Conservation (phyloP, 192 early-diverging fungal genomes). For the Umbelopsis isabellina region DNA sequence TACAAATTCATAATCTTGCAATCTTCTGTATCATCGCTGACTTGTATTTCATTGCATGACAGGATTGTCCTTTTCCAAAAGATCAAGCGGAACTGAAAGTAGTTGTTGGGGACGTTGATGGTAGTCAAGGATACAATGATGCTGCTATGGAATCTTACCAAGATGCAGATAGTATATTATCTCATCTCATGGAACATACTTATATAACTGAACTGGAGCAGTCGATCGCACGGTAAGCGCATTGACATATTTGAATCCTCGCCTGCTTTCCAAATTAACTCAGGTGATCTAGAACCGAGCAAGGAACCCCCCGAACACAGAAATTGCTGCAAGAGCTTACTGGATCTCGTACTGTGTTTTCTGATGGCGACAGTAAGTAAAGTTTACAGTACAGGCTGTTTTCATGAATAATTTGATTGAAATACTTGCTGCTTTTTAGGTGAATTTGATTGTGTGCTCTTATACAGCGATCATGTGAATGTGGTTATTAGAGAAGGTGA, state of each 20-base stretch:
- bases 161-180: constrained; percentile 49
- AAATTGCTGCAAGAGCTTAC: constrained; percentile 54
- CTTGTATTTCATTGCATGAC: neutral
- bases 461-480: constrained; percentile 15
- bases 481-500: constrained; percentile 1
- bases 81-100: constrained; percentile 40
- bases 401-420: neutral
- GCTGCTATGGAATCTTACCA: constrained; percentile 54
- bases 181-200: constrained; percentile 53
- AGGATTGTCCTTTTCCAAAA: constrained; percentile 8
- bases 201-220: constrained; percentile 44
- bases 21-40: neutral
- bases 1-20: no score
- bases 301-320: constrained; percentile 3
- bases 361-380: neutral
- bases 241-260: no score
- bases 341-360: constrained; percentile 50
- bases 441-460: constrained; percentile 6
- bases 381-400: neutral
- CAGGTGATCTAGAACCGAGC: neutral
- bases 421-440: neutral
- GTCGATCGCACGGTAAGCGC: neutral
- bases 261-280: neutral
- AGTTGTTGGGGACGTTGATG: constrained; percentile 52
- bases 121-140: constrained; percentile 42